phyloP scores from a whole-genome alignment of 2,329 filamentous ascomycete genomes.

The Calonectria pauciramosa region DNA sequence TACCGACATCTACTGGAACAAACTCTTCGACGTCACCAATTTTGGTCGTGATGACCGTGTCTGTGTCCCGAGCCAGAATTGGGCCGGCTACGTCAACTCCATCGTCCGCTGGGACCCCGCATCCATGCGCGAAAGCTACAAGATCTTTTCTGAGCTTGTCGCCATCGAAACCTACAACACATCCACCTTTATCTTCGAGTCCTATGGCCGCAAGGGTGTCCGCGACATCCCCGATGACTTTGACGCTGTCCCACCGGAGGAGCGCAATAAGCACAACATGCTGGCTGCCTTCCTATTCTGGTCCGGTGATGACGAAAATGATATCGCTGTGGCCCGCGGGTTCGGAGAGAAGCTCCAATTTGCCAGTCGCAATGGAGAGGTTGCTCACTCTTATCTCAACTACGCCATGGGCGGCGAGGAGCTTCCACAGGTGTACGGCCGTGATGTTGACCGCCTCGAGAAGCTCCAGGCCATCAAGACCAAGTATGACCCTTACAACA shows the following conservation, averaged over 20 bases:
- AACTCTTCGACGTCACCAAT: not conserved
- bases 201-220: constrained; percentile 1
- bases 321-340: not conserved
- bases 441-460: not conserved
- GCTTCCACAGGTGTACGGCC: not conserved
- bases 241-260: not conserved
- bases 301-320: not conserved
- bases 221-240: not conserved
- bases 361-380: not conserved
- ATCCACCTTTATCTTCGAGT: not conserved
- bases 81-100: not conserved
- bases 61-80: not conserved
- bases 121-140: not conserved
- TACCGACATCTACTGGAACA: not conserved
- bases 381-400: not conserved
- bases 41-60: not conserved
- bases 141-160: not conserved
- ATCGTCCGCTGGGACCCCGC: not conserved
- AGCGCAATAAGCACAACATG: not conserved
- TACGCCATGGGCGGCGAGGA: not conserved
- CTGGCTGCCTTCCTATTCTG: not conserved
- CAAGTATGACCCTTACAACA: not conserved
- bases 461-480: not conserved
- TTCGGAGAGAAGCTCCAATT: not conserved
- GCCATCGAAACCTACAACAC: not conserved